Percentiles rank a stretch among this genome's conserved stretches.
Conservation (phyloP, 1,284 basidiomycete species). For the Moniliophthora roreri region DNA sequence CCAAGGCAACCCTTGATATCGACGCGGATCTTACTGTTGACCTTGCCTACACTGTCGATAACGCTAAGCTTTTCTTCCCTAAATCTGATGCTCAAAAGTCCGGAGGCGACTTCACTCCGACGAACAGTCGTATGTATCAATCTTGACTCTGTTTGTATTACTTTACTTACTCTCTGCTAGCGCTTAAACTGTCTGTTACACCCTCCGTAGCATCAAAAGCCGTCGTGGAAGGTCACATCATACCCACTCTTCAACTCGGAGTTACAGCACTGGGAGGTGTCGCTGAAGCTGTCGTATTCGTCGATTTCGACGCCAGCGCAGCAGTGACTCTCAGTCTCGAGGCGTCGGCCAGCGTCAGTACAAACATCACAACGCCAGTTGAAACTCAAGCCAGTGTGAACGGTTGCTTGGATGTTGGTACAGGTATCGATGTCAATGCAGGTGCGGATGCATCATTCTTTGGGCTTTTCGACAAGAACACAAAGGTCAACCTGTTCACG, state of each 20-base stretch:
- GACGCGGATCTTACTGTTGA: conserved; percentile 14
- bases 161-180: conserved; percentile 16
- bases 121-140: conserved; percentile 29
- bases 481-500: conserved; percentile 12
- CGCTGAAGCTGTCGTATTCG: conserved; percentile 34
- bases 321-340: conserved; percentile 28
- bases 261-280: conserved; percentile 33
- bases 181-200: conserved; percentile 33
- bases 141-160: conserved; percentile 8
- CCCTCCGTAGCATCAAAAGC: conserved; percentile 32
- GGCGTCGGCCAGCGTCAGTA: conserved; percentile 12
- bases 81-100: conserved; percentile 14
- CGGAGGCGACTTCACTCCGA: conserved; percentile 30
- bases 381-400: background rate
- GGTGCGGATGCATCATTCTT: conserved; percentile 14
- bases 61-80: conserved; percentile 38
- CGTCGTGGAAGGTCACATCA: conserved; percentile 39
- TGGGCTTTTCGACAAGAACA: conserved; percentile 8
- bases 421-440: conserved; percentile 12
- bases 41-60: conserved; percentile 18
- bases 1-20: conserved; percentile 12
- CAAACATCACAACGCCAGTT: background rate
- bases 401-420: background rate
- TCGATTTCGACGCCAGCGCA: conserved; percentile 38
- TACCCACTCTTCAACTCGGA: conserved; percentile 39